Evolutionary conservation across 805 yeast species (phyloP), one percentile per base, ranked within the genome.

Genomic region (Priceomyces haplophilus): DNA sequence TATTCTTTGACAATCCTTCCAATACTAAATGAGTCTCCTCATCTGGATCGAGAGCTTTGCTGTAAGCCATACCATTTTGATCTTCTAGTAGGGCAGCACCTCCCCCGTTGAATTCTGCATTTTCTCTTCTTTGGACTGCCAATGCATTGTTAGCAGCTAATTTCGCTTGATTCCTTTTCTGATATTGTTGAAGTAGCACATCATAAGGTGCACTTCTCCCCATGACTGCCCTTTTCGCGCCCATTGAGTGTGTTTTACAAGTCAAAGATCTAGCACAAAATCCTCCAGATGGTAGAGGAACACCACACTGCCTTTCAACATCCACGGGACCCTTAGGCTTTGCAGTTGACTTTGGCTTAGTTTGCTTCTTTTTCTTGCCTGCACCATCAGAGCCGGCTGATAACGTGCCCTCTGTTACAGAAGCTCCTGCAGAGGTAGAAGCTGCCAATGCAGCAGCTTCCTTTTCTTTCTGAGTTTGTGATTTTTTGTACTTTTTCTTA

Each of bases 231-330:
- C 99, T 78, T 56, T 93, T 93, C 20, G 97, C 96, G 25, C 97
- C 97, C 97, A 93, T 90, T 1, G 98, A 88, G 64, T 93, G 99
- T 0, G 97, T 89, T 60, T 93, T 93, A 74, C 99, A 93, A 0
- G 99, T 93, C 46, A 93, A 72, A 0, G 97, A 89, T 39, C 99
- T 76, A 3, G 97, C 97, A 72, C 99, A 93, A 52, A 82, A 84
- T 0, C 95, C 96, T n/a, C 97, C 98, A 50, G 84, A 85, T 0
- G 96, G 89, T 46, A 93, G 68, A 5, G 88, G 85, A 10, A 93
- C 98, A 62, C 99, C 99, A 73, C 99, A 93, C 65, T 93, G 98
- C 51, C 79, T 80, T 57, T 89, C 95, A 37, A 89, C 95, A 61
- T 89, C 95, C 18, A 89, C 89, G 3, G 96, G 90, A 19, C 90